Conservation (phyloP, 2,329 filamentous ascomycete species). For the Rutstroemia sydowiana region DNA sequence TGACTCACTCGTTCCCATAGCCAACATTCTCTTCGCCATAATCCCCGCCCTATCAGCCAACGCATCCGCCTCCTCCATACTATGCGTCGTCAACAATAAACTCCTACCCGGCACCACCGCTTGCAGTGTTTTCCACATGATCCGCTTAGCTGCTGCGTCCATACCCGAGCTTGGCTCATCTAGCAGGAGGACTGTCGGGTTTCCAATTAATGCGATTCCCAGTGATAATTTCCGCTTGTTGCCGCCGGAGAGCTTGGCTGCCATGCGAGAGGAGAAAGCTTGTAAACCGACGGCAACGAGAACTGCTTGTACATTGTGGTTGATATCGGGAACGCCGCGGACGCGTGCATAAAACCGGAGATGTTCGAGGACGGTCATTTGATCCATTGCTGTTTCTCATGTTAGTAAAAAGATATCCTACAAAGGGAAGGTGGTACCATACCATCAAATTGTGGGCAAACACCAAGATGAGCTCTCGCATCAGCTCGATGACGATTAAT, state of each 20-base stretch:
- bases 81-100: slow-evolving; percentile 83
- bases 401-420: background rate
- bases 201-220: slow-evolving; percentile 87
- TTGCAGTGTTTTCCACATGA: slow-evolving; percentile 85
- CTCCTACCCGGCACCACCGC: slow-evolving; percentile 70
- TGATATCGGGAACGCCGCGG: slow-evolving; percentile 67
- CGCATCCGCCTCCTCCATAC: slow-evolving; percentile 92
- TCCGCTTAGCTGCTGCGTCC: slow-evolving; percentile 81
- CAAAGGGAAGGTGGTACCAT: slow-evolving; percentile 1
- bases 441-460: slow-evolving; percentile 75
- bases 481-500: slow-evolving; percentile 64
- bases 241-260: slow-evolving; percentile 72
- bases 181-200: slow-evolving; percentile 77
- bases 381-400: slow-evolving; percentile 67
- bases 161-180: slow-evolving; percentile 87
- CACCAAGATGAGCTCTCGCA: slow-evolving; percentile 74
- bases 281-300: slow-evolving; percentile 73
- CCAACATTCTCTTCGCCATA: slow-evolving; percentile 78
- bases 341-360: slow-evolving; percentile 81
- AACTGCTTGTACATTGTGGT: slow-evolving; percentile 71
- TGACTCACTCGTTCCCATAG: slow-evolving; percentile 67
- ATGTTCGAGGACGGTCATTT: slow-evolving; percentile 84
- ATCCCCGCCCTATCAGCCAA: slow-evolving; percentile 80
- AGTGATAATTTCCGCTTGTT: slow-evolving; percentile 91
- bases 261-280: slow-evolving; percentile 66